Base-by-base conservation (phyloP, 345 rosid species). In the Populus nigra region DNA sequence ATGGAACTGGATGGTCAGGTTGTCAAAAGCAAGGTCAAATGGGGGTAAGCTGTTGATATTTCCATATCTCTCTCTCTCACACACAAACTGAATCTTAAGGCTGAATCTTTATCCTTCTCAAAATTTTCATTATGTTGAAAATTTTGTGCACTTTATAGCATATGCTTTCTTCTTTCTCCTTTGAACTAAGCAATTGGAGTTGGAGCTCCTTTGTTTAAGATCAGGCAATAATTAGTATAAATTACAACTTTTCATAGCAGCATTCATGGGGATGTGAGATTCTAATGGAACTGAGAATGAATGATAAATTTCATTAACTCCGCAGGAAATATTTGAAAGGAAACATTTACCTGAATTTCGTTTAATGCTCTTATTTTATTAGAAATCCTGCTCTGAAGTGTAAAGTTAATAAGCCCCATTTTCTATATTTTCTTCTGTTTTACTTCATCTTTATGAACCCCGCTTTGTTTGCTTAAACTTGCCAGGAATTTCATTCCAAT, bases 1-100 rank as follows among this genome's bases (percentile, higher is more conserved):
- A 89, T 96, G 92, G 87, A 92, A 77, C 78, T 96, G 87, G 96
- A 92, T 86, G 92, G 94, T 81, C 97, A 93, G 87, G 85, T 90
- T 85, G 90, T 84, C 80, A 93, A 88, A 87, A 96, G 98, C 90
- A 91, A 89, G 81, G 75, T 84, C 47, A 91, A 88, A 78, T 89
- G 93, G 93, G 95, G 96, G 96, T 91, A 82, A 35, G 86, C 39
- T 63, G 8, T 69, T 72, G 38, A 33, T 63, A n/a, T 49, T 76
- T 53, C 57, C 12, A 59, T 65, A 16, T 7, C 61, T 16, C n/a
- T 15, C n/a, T 15, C 20, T 17, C 57, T 41, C 45, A 7, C 23
- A 53, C 59, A 53, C 61, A 20, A 53, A 53, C 61, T 53, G 23
- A 53, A 53, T 53, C 31, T 27, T 8, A 53, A 53, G n/a, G 45